Conservation (phyloP, 2,329 filamentous ascomycete genomes). For the Myriangium duriaei region DNA sequence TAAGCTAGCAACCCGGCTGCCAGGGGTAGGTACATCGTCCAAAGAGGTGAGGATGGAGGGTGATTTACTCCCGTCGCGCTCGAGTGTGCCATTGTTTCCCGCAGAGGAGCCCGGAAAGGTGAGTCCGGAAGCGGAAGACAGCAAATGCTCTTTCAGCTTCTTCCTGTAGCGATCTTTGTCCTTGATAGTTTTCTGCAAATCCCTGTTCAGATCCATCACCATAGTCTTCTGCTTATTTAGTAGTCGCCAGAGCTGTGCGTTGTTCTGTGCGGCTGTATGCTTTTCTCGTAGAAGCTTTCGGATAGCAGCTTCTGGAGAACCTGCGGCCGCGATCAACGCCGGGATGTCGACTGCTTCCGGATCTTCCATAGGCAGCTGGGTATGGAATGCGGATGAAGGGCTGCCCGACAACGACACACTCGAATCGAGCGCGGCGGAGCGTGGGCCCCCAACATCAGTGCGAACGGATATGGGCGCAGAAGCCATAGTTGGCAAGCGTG, state of each 20-base stretch:
- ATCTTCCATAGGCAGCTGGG: constrained; percentile 44
- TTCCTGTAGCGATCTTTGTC: constrained; percentile 91
- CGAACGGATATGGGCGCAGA: constrained; percentile 20
- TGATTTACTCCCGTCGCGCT: constrained; percentile 19
- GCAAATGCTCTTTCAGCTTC: constrained; percentile 67
- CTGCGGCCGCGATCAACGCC: constrained; percentile 67
- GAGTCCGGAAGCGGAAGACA: constrained; percentile 27
- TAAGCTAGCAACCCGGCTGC: constrained; percentile 5
- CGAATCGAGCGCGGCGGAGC: constrained; percentile 85
- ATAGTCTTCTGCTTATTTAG: constrained; percentile 94
- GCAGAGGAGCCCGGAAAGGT: constrained; percentile 14
- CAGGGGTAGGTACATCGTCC: constrained; percentile 3
- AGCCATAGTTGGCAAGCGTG: constrained; percentile 12
- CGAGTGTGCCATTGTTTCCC: constrained; percentile 12
- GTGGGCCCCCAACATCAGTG: constrained; percentile 26
- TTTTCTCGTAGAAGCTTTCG: constrained; percentile 85
- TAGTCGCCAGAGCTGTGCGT: constrained; percentile 83
- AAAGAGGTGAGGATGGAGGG: constrained; percentile 11
- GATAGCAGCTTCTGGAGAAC: constrained; percentile 80
- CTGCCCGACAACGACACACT: constrained; percentile 50
- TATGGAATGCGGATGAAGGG: constrained; percentile 39
- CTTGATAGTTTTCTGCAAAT: constrained; percentile 78
- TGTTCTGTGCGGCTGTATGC: constrained; percentile 75
- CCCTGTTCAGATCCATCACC: constrained; percentile 87
- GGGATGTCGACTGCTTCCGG: constrained; percentile 63